Evolutionary conservation across 2,329 filamentous ascomycete species (phyloP).

Genomic region (Dactylellina leptospora): DNA sequence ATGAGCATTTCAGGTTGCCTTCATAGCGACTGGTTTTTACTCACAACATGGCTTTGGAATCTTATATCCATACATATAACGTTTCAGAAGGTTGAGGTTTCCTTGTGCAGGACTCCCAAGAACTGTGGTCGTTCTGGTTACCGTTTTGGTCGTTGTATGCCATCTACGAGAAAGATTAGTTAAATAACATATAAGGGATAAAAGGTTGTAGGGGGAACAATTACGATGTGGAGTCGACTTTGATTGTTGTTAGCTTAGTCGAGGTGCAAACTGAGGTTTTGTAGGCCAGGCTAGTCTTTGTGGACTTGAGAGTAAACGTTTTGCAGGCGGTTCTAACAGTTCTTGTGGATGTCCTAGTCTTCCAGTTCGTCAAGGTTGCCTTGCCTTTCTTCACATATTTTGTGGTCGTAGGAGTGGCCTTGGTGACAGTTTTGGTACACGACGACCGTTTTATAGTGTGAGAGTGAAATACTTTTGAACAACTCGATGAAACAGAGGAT

Average conservation of each 20-base stretch:
- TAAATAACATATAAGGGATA: not conserved
- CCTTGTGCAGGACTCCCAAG: not conserved
- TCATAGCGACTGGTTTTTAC: too few species aligned
- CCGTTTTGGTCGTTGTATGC: not conserved
- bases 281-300: not conserved
- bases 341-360: not conserved
- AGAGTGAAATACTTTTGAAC: not conserved
- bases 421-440: constrained; percentile 1
- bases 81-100: not conserved
- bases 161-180: not conserved
- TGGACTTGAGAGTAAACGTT: not conserved
- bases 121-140: not conserved
- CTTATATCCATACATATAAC: too few species aligned
- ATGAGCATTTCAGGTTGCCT: too few species aligned
- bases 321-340: not conserved
- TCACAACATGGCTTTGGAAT: constrained; percentile 5
- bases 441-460: not conserved
- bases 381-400: constrained; percentile 10
- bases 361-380: not conserved
- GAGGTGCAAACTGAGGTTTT: not conserved
- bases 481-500: not conserved
- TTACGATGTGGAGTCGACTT: not conserved
- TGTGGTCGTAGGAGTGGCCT: constrained; percentile 2
- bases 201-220: not conserved
- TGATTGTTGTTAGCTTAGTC: not conserved